A percentile compares a stretch with the other conserved stretches of the same genome.
Evolutionary conservation across 371 early-diverging fungal species (phyloP).

Genomic region (Mucor piriformis): DNA sequence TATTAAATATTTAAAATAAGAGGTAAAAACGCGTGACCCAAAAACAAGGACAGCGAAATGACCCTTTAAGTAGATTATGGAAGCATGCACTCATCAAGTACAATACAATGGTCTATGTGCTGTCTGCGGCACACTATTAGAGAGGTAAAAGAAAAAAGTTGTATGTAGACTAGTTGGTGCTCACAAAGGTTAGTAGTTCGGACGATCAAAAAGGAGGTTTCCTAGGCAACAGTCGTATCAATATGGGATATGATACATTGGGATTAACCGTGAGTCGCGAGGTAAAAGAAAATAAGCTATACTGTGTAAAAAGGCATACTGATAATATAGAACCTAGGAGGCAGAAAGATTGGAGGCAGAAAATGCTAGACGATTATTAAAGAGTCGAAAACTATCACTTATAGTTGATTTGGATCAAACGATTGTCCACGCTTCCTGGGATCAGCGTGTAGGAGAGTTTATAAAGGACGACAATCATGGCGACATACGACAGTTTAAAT

Average conservation of each 20-base stretch:
- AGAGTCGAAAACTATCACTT: conserved; percentile 82
- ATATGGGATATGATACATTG: conserved; percentile 78
- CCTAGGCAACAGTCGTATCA: conserved; percentile 31
- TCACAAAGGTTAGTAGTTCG: background rate
- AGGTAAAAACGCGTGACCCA: background rate
- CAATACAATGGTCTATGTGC: conserved; percentile 85
- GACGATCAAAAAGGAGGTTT: conserved; percentile 5
- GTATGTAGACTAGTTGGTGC: background rate
- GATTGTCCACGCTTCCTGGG: conserved; percentile 95
- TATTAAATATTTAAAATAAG: background rate
- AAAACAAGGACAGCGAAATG: too few species aligned
- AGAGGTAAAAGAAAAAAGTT: conserved; percentile 32
- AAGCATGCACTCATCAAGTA: conserved; percentile 75
- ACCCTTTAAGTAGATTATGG: conserved; percentile 17
- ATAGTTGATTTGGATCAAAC: conserved; percentile 99
- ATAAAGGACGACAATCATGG: conserved; percentile 59
- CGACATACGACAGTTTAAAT: conserved; percentile 73
- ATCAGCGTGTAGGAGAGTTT: conserved; percentile 72
- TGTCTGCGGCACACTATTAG: conserved; percentile 73
- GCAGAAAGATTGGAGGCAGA: conserved; percentile 79
- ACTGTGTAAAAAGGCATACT: background rate
- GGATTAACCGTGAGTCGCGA: conserved; percentile 73
- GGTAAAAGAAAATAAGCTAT: conserved; percentile 29
- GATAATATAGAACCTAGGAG: conserved; percentile 54
- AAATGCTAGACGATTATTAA: conserved; percentile 67